These are phyloP conservation scores for thale cress (Arabidopsis thaliana) DNA, from an alignment of 345 rosid genomes.

Conservation along the genomic window DNA sequence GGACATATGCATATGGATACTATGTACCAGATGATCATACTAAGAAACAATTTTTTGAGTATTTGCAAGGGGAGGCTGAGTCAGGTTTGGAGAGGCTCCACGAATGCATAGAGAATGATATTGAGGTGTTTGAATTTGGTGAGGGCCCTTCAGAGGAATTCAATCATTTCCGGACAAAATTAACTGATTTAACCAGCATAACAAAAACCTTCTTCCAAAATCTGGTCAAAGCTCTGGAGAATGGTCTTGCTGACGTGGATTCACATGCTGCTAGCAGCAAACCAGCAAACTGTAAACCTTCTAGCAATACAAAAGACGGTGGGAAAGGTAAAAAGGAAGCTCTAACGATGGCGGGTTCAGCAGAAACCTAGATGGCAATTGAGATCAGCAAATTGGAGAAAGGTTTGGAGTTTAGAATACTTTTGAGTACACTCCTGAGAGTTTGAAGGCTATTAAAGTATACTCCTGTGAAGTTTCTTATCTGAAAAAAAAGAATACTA, in stretches of 20 bases:
- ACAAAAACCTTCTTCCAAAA: slow-evolving; percentile 85
- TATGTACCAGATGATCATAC: slow-evolving; percentile 64
- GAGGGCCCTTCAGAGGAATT: slow-evolving; percentile 58
- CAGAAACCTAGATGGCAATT: slow-evolving; percentile 31
- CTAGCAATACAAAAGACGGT: slow-evolving; percentile 34
- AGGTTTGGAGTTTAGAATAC: background rate
- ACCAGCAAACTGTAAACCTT: slow-evolving; percentile 37
- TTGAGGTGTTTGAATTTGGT: slow-evolving; percentile 17
- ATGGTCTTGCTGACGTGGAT: slow-evolving; percentile 75
- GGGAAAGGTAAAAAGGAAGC: slow-evolving; percentile 40
- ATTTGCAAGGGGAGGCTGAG: slow-evolving; percentile 69
- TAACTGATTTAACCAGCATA: slow-evolving; percentile 81
- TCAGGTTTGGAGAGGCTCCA: slow-evolving; percentile 50
- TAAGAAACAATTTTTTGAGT: slow-evolving; percentile 76
- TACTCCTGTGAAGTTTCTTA: no score
- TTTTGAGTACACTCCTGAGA: slow-evolving; percentile 1
- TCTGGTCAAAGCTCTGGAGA: slow-evolving; percentile 83
- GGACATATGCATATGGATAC: slow-evolving; percentile 94
- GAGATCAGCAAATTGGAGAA: slow-evolving; percentile 27
- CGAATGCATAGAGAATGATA: slow-evolving; percentile 41
- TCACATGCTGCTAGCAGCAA: slow-evolving; percentile 41
- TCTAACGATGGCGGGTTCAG: slow-evolving; percentile 41
- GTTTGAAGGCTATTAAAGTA: slow-evolving; percentile 11
- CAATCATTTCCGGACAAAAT: slow-evolving; percentile 69
- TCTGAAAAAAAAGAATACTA: no score